A percentile compares a stretch with the other conserved stretches of the same genome.
Conservation (phyloP, 2,329 filamentous ascomycete species). For the Lachnellula cervina region DNA sequence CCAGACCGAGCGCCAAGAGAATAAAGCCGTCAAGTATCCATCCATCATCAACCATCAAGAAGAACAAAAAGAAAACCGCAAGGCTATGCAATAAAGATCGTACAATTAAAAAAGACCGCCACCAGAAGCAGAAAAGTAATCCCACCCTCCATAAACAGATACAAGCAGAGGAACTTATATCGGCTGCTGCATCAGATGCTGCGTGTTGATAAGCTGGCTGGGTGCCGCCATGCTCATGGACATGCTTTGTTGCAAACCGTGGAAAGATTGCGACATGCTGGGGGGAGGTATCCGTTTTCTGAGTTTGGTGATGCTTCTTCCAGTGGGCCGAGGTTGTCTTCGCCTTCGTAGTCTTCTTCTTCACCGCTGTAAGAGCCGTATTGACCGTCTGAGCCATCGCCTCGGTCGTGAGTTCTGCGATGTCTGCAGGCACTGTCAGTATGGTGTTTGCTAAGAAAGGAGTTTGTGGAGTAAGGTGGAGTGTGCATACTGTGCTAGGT, state of each 20-base stretch:
- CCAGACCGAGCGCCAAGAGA: background rate
- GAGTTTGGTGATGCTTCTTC: conserved; percentile 74
- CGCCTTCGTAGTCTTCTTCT: conserved; percentile 76
- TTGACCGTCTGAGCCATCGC: conserved; percentile 58
- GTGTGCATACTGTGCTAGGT: conserved; percentile 83
- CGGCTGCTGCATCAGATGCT: conserved; percentile 33
- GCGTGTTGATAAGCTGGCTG: conserved; percentile 33
- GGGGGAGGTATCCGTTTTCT: conserved; percentile 55
- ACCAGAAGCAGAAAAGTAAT: background rate
- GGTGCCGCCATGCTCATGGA: conserved; percentile 33
- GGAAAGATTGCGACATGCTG: conserved; percentile 25
- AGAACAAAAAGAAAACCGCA: conserved; percentile 13
- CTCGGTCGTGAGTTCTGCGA: conserved; percentile 76
- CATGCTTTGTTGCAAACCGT: conserved; percentile 18
- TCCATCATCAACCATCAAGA: background rate
- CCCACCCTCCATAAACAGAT: background rate
- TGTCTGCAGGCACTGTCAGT: conserved; percentile 44
- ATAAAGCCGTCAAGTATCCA: background rate
- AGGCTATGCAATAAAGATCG: conserved; percentile 28
- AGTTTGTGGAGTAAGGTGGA: conserved; percentile 21
- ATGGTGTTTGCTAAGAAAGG: conserved; percentile 7
- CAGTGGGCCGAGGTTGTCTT: conserved; percentile 76
- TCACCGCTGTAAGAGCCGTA: conserved; percentile 58
- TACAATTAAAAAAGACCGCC: conserved; percentile 17
- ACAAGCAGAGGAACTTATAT: conserved; percentile 20